A percentile compares a stretch with the other conserved stretches of the same genome.
These are phyloP conservation scores for Fusarium pseudocircinatum DNA, from an alignment of 2,329 filamentous ascomycete species.

Conservation along the genomic window DNA sequence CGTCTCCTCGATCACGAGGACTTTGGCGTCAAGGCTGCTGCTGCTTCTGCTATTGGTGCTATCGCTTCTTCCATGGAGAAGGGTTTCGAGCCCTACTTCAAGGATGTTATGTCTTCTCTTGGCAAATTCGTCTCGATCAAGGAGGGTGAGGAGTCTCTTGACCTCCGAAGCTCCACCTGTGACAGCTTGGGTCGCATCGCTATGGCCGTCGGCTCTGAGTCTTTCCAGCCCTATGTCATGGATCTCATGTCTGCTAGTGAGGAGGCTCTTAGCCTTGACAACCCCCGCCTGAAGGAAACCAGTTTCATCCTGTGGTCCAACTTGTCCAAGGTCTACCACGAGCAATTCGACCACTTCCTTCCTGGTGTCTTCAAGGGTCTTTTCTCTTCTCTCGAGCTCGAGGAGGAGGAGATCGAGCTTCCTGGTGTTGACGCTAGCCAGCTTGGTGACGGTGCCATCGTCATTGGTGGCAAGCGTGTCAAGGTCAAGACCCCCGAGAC, in stretches of 20 bases:
- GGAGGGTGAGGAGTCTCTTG: constrained; percentile 87
- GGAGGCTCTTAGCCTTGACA: constrained; percentile 87
- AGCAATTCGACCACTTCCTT: constrained; percentile 82
- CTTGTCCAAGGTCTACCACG: constrained; percentile 91
- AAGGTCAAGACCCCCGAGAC: constrained; percentile 73
- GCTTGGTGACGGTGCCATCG: constrained; percentile 79
- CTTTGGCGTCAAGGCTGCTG: constrained; percentile 87
- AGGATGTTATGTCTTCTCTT: constrained; percentile 88
- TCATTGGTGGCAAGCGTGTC: constrained; percentile 84
- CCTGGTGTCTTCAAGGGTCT: constrained; percentile 81
- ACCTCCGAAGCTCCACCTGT: constrained; percentile 87
- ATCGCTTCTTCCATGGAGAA: constrained; percentile 87
- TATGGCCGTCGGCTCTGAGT: constrained; percentile 81
- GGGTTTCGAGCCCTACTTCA: constrained; percentile 90
- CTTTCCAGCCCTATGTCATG: constrained; percentile 91
- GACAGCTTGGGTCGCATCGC: constrained; percentile 96
- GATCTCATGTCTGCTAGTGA: constrained; percentile 93
- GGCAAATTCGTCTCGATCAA: constrained; percentile 86
- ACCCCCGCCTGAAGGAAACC: constrained; percentile 91
- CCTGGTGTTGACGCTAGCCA: constrained; percentile 67
- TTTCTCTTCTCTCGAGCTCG: constrained; percentile 84
- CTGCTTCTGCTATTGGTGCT: constrained; percentile 88
- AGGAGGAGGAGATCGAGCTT: constrained; percentile 86
- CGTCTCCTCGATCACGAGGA: constrained; percentile 85
- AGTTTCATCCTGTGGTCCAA: constrained; percentile 98